phyloP scores from a whole-genome alignment of 2,329 filamentous ascomycete species.

The Bimuria novae-zelandiae region DNA sequence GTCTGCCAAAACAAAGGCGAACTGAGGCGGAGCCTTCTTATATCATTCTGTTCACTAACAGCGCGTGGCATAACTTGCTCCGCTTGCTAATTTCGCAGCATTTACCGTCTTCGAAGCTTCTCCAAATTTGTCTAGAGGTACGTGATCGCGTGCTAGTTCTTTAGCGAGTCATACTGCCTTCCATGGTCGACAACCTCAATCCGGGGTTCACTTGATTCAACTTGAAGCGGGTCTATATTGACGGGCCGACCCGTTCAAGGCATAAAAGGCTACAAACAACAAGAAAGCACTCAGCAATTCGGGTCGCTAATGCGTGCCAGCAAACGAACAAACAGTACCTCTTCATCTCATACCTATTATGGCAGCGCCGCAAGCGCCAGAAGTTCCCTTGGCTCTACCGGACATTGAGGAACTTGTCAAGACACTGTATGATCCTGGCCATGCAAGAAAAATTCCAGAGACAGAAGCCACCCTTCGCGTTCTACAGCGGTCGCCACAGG shows the following conservation, averaged over 20 bases:
- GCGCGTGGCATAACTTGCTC: background rate
- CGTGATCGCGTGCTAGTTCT: background rate
- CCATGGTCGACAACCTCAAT: background rate
- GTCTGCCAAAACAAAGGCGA: conserved; percentile 4
- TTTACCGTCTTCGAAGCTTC: background rate
- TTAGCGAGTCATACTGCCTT: conserved; percentile 1
- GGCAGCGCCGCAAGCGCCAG: conserved; percentile 20
- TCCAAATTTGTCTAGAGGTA: background rate
- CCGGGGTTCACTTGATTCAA: background rate
- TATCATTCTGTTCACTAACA: conserved; percentile 6
- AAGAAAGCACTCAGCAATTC: background rate
- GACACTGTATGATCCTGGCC: conserved; percentile 55
- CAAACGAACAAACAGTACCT: background rate
- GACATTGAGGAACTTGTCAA: conserved; percentile 54
- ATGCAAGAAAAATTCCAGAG: conserved; percentile 51
- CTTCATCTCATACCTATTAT: conserved; percentile 20
- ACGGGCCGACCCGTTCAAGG: background rate
- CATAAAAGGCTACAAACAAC: background rate
- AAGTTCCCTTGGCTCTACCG: conserved; percentile 35
- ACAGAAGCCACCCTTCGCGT: conserved; percentile 77
- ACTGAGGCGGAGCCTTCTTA: conserved; percentile 3
- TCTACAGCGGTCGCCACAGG: conserved; percentile 77
- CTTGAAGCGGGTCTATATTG: background rate
- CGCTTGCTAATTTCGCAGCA: conserved; percentile 6
- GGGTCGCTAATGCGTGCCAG: background rate